Evolutionary conservation across 1,284 basidiomycete genomes (phyloP).

Genomic region (Moesziomyces antarcticus): DNA sequence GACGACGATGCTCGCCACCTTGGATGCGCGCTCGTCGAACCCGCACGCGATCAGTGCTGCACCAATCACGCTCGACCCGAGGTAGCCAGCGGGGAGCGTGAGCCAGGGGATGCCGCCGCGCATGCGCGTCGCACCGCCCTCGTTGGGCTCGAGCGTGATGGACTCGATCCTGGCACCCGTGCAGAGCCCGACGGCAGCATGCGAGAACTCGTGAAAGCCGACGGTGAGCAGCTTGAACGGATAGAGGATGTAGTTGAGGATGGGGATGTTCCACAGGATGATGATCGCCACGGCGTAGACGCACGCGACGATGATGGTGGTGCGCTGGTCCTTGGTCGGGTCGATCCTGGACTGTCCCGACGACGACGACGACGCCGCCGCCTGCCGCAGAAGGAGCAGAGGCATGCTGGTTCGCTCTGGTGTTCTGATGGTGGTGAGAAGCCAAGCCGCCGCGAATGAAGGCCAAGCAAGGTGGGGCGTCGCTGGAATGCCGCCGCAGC

Average conservation of each 20-base stretch:
- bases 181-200: slow-evolving; percentile 72
- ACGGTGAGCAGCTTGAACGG: slow-evolving; percentile 67
- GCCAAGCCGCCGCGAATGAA: too few species aligned
- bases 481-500: not conserved
- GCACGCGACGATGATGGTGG: slow-evolving; percentile 66
- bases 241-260: slow-evolving; percentile 64
- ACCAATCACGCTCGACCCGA: slow-evolving; percentile 83
- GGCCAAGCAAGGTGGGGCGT: too few species aligned
- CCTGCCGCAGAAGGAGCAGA: not conserved
- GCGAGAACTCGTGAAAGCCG: slow-evolving; percentile 60
- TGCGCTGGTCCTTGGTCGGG: slow-evolving; percentile 59
- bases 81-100: slow-evolving; percentile 76
- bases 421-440: not conserved
- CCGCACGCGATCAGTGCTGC: slow-evolving; percentile 87
- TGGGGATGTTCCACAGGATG: slow-evolving; percentile 62
- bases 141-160: slow-evolving; percentile 72
- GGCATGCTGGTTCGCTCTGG: not conserved
- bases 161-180: slow-evolving; percentile 90
- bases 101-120: slow-evolving; percentile 88
- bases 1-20: slow-evolving; percentile 84
- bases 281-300: slow-evolving; percentile 59
- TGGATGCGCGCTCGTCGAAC: slow-evolving; percentile 92
- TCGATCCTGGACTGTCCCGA: slow-evolving; percentile 36
- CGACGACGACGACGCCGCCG: not conserved
- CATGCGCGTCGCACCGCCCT: slow-evolving; percentile 93